Evolutionary conservation across 805 yeast species (phyloP).

Genomic region (Blastobotrys robertii): DNA sequence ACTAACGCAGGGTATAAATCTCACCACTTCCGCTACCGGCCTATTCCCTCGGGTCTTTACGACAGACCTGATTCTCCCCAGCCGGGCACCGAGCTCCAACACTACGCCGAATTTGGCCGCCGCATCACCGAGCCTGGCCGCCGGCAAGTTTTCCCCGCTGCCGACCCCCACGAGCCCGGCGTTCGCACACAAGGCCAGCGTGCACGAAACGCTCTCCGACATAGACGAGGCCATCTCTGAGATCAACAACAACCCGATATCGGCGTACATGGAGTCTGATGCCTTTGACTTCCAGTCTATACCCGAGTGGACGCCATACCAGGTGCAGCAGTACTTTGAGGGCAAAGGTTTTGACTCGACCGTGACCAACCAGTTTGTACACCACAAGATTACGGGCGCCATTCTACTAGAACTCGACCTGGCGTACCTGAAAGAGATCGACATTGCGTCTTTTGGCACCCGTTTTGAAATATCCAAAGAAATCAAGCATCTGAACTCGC

Average conservation of each 20-base stretch:
- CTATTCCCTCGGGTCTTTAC: conserved; percentile 88
- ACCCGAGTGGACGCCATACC: conserved; percentile 69
- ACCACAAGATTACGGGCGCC: conserved; percentile 82
- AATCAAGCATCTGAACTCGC: conserved; percentile 49
- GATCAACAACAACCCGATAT: conserved; percentile 10
- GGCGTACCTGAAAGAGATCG: conserved; percentile 81
- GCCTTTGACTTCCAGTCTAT: conserved; percentile 13
- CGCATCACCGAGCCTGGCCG: neutral
- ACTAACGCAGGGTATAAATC: conserved; percentile 49
- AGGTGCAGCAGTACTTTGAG: conserved; percentile 71
- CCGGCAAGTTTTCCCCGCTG: conserved; percentile 1
- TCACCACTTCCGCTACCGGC: conserved; percentile 67
- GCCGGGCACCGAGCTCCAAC: neutral
- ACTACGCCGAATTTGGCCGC: conserved; percentile 18
- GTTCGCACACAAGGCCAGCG: conserved; percentile 2
- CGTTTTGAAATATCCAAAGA: conserved; percentile 87
- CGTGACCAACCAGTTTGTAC: conserved; percentile 69
- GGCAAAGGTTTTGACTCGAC: conserved; percentile 61
- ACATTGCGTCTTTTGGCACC: conserved; percentile 87
- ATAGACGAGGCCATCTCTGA: conserved; percentile 32
- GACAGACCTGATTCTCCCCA: conserved; percentile 29
- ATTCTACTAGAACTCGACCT: conserved; percentile 80
- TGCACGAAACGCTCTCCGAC: conserved; percentile 25
- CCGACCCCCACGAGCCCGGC: neutral
- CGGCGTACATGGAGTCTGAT: neutral